Evolutionary conservation across 768 basidiomycete genomes (phyloP), one percentile per base, ranked within the genome.

Genomic region (Lactifluus pinguis): DNA sequence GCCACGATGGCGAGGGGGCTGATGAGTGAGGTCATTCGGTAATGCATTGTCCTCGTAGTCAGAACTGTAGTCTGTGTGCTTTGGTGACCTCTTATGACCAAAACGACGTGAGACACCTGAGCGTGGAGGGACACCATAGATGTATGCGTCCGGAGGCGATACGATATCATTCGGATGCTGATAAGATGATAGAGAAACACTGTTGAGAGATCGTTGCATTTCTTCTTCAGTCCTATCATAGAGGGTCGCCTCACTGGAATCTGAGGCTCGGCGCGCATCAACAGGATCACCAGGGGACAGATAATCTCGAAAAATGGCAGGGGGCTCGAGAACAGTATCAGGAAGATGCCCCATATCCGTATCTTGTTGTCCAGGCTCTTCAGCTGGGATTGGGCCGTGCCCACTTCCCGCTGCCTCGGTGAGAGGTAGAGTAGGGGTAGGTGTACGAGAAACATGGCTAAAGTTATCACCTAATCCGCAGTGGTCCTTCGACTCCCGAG

Each of bases 111-210:
- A 53, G 29, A 52, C 44, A 39, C 49, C 30, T 5, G 50, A 48
- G 6, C 30, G 39, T 7, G 56, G 51, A 19, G 45, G 39, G 15
- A 17, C 51, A 7, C 51, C 47, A 11, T 9, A 15, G 32, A 32
- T 2, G 61, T 53, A 53, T 13, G 19, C 39, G 34, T 38, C n/a
- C 41, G 30, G 21, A 4, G 61, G 61, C 2, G 47, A 30, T 15
- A 32, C 11, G 17, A 62, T 58, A 17, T 62, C 56, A 13, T 62
- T 62, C 32, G 61, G 61, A 9, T 62, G 61, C 38, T 44, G 61
- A 53, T 62, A 57, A 34, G 61, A 62, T 2, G 51, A 57, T 44
- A 62, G 52, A 45, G 56, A 62, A 14, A 62, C 61, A 10, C 21
- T 48, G 4, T 53, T 53, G 52, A 62, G 56, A 38, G 56, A 49